These are phyloP conservation scores for Penicillium salamii DNA, from an alignment of 495 filamentous ascomycete species.

Conservation along the genomic window DNA sequence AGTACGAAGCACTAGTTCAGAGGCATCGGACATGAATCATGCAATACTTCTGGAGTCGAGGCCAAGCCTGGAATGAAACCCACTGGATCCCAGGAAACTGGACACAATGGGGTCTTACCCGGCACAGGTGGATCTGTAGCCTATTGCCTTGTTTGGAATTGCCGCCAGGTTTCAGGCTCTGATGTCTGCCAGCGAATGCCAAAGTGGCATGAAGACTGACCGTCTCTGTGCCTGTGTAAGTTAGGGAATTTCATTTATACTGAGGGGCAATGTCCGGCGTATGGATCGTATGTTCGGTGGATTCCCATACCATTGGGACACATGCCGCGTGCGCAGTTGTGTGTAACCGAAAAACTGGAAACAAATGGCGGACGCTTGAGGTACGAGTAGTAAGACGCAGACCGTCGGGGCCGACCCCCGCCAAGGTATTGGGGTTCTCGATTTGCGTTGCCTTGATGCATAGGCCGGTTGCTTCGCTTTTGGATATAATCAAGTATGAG, in stretches of 20 bases:
- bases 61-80: neutral
- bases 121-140: neutral
- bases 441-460: neutral
- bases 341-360: neutral
- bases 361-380: too few species aligned
- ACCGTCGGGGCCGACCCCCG: neutral
- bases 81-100: neutral
- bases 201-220: too few species aligned
- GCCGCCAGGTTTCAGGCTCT: neutral
- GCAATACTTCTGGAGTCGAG: too few species aligned
- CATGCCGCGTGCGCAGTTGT: neutral
- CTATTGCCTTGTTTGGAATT: constrained; percentile 11
- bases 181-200: neutral
- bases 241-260: too few species aligned
- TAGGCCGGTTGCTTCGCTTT: too few species aligned
- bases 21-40: too few species aligned
- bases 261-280: neutral
- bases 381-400: neutral
- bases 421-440: neutral
- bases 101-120: neutral
- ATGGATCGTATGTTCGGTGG: neutral
- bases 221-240: too few species aligned
- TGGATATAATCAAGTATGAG: too few species aligned
- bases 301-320: neutral
- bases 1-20: too few species aligned